These are phyloP conservation scores for Cryptococcus sp. DNA, from an alignment of 1,284 basidiomycete genomes.

Conservation along the genomic window DNA sequence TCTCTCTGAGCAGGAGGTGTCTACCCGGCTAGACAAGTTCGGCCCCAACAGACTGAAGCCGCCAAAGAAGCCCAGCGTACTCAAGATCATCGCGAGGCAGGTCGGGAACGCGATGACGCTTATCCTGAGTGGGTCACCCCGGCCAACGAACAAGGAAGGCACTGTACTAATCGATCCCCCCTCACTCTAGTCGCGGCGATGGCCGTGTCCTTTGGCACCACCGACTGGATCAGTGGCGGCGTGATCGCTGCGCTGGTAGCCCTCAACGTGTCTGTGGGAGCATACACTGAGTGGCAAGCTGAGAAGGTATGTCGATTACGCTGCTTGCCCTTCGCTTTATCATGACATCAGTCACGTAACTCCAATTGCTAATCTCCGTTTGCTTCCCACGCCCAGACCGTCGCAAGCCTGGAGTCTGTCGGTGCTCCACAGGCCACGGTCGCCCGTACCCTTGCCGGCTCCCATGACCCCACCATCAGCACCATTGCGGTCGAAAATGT, in stretches of 20 bases:
- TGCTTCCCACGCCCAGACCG: conserved; percentile 31
- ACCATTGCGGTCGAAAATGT: conserved; percentile 60
- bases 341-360: not conserved
- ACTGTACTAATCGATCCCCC: not conserved
- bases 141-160: not conserved
- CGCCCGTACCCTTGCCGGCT: conserved; percentile 48
- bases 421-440: conserved; percentile 62
- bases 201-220: conserved; percentile 62
- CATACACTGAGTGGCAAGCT: conserved; percentile 51
- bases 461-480: conserved; percentile 45
- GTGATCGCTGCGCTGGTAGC: conserved; percentile 63
- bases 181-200: conserved; percentile 55
- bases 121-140: conserved; percentile 41
- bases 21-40: conserved; percentile 34
- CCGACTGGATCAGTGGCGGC: conserved; percentile 63
- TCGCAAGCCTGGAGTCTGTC: conserved; percentile 50
- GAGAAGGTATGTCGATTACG: conserved; percentile 39
- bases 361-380: no score
- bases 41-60: conserved; percentile 51
- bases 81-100: conserved; percentile 42
- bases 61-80: conserved; percentile 40
- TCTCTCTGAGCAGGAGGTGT: conserved; percentile 32
- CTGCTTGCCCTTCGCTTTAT: no score
- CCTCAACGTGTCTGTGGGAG: conserved; percentile 55
- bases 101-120: conserved; percentile 50